Evolutionary conservation across 2,329 filamentous ascomycete genomes (phyloP), one percentile per base, ranked within the genome.

Genomic region (Aspergillus uvarum): DNA sequence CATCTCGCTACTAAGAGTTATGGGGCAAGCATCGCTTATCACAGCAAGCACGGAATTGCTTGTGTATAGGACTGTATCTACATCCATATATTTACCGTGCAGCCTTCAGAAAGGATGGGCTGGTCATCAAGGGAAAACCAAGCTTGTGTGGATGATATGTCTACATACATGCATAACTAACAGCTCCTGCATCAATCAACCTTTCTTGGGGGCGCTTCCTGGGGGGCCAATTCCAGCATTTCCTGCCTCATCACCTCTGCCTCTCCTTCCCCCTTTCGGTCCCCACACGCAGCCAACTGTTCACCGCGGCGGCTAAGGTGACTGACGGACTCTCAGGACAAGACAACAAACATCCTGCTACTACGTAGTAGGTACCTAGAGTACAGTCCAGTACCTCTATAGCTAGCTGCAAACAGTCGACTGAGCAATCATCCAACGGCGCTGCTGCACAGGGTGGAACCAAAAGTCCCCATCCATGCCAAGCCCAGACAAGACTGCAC

Each of bases 401-500:
- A 49, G 47, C 51, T 47, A 56, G 54, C 19, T 38, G 56, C 32
- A 53, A 54, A 35, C 21, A 52, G 31, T 32, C 54, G 38, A 56
- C 22, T 8, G 14, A 47, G 6, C 22, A 44, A 26, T 22, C 55
- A 54, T 55, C 48, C 29, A 24, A 51, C 26, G 19, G 51, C 47
- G 38, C 31, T 53, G 56, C 22, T 53, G 56, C 22, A 38, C 56
- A 51, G 44, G 32, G 59, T 61, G 55, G 61, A 58, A 24, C 58
- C 53, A 59, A 65, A 61, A 19, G 38, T 4, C 32, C 14, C 32
- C 32, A 35, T 44, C 60, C 58, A 60, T 59, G 63, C 66, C 66
- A 68, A 68, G 65, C 60, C 58, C 59, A 59, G 63, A 65, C 66
- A 68, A 68, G 65, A 35, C 61, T 64, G 65, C 68, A 67, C 67